Base-by-base conservation (phyloP, 2,329 filamentous ascomycete species). In the Myotisia sp. region DNA sequence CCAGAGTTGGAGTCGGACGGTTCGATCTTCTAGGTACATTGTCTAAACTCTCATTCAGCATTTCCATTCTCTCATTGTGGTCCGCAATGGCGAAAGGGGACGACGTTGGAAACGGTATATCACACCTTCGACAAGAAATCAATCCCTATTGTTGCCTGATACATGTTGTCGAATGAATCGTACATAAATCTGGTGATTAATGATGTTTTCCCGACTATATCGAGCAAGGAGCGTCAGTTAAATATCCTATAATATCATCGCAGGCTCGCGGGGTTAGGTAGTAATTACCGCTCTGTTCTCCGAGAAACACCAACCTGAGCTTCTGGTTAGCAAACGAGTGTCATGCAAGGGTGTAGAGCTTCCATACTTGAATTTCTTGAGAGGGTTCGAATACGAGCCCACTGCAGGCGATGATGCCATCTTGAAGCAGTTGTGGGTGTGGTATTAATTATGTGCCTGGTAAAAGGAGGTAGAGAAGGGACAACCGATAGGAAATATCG, bases 171-270 rank as follows among this genome's bases (percentile, higher is more conserved):
- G 68, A 98, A 98, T 30, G 90, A 95, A 63, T 98, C 90, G 70
- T 98, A 98, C 90, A 98, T 98, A 70, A 98, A 98, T 45, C 90
- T 79, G 46, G 90, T 98, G 59, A 98, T 98, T 50, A 98, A 67
- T 42, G 90, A 98, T 20, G 90, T 98, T 68, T 98, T 98, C 56
- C 90, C 90, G 51, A 98, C 90, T 95, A 58, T 42, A 37, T 23
- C 12, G 29, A 21, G 9, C 23, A 36, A 51, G 40, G 52, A 41
- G 31, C 26, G 34, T 38, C 26, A 41, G 27, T 41, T 28, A 33
- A 29, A 17, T 29, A 33, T 12, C 7, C 10, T 24, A 37, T 22
- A 10, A 10, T 24, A 13, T 17, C 6, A 4, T 8, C 13, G 12
- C 3, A 16, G 17, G 6, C n/a, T 18, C 44, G 34, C 22, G 34